Base-by-base conservation (phyloP, 2,329 filamentous ascomycete species). In the Pseudogymnoascus verrucosus region DNA sequence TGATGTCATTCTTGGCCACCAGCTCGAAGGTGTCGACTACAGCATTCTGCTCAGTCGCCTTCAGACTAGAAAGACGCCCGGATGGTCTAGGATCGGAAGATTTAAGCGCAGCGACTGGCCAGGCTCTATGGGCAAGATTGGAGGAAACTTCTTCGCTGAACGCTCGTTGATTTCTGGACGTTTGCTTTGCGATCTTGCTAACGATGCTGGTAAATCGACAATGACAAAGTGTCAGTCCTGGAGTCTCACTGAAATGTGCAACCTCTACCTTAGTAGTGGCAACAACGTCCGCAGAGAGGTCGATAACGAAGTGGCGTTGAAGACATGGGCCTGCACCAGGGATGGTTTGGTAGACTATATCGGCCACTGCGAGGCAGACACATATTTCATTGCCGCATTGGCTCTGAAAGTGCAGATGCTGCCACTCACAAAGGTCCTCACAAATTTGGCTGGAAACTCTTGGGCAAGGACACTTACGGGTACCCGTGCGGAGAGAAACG, bases 141-240 rank as follows among this genome's bases (percentile, higher is more conserved):
- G 91, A 28, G 90, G 91, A 34, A 95, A 90, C 71, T 95, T 97
- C 73, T 98, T 97, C 74, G 90, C 90, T 1, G 95, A 99, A 75
- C 88, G 93, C 65, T 91, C 96, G 72, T 77, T 99, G 64, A 89
- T 96, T 68, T 85, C 93, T 66, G 95, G 95, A 42, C 88, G 95
- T 69, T 79, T 99, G 65, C 84, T 98, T 64, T 98, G 95, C 74
- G 95, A 99, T 78, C 80, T 98, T 65, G 92, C 89, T 64, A 99
- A 99, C 74, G 95, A 99, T 70, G 90, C 96, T 72, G 95, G 95
- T 75, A 98, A 97, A 79, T 97, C 93, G 10, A 85, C 92, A 68
- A 98, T 98, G 93, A 88, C 85, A 70, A 96, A 96, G 78, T 99
- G 95, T 75, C 93, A 97, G 76, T 96, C 93, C 2, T 99, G 95